Base-by-base conservation (phyloP, 257 asterid species). In the Ajuga chamaepitys region DNA sequence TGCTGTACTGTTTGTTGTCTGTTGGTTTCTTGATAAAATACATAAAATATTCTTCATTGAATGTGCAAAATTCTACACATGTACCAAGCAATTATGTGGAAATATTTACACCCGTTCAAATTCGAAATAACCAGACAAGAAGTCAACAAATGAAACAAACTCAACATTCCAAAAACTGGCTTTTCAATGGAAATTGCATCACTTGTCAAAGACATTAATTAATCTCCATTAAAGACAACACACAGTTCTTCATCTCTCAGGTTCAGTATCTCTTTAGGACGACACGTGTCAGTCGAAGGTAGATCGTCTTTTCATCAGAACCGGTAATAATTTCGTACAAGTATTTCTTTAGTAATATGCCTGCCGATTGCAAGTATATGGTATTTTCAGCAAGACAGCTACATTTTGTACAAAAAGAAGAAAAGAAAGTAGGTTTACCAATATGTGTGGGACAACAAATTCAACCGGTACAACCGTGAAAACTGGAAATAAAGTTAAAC, bases 121-220 rank as follows among this genome's bases (percentile, higher is more conserved):
- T n/a, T n/a, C 41, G 18, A 67, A 17, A 55, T 14, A 13, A 38
- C 52, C 62, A 21, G 14, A 34, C 14, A 22, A 25, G 5, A 5
- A 32, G 60, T 48, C 72, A 41, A 44, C 20, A 30, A 21, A 66
- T 63, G 41, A 67, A 48, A 70, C 73, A 66, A 74, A 35, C 58
- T 54, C 68, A 60, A 78, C 52, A 66, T 70, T 74, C 77, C 79
- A 74, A 78, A 73, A 70, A 68, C 68, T 74, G 74, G 70, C 52
- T 66, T 77, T 61, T 74, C 74, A 73, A 54, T 73, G 57, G 52
- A 66, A 50, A 75, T 65, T 13, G 12, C 6, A 65, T 22, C 54
- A 67, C 28, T 40, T 62, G 28, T 57, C 60, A 41, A 62, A 20
- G 18, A 51, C 9, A 38, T 30, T 50, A 9, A 10, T 35, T 2